phyloP scores from a whole-genome alignment of 2,329 filamentous ascomycete genomes.

The Helicocarpus griseus region DNA sequence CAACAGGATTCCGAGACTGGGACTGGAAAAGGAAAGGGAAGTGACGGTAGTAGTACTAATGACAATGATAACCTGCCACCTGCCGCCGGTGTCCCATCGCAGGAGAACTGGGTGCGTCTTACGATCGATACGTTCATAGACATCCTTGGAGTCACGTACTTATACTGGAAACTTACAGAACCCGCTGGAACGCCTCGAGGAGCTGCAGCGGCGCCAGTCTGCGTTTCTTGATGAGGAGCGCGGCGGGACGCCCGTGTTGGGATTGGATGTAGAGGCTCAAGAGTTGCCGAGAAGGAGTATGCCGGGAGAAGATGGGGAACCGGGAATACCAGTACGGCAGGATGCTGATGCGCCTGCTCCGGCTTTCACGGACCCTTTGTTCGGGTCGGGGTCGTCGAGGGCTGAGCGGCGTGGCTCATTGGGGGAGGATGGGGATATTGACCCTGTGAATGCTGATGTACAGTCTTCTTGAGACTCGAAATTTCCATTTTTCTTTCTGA shows the following conservation, averaged over 20 bases:
- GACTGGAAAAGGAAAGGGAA: conserved; percentile 26
- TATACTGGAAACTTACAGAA: conserved; percentile 50
- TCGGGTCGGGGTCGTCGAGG: background rate
- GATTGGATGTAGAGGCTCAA: conserved; percentile 1
- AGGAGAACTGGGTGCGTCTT: conserved; percentile 89
- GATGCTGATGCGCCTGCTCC: background rate
- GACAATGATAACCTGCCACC: conserved; percentile 57
- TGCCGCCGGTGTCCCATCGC: conserved; percentile 74
- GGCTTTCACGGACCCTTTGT: background rate
- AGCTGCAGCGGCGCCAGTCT: conserved; percentile 57
- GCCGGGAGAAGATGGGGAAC: background rate
- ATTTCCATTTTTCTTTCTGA: background rate
- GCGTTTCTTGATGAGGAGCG: conserved; percentile 42
- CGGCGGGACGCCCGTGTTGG: background rate
- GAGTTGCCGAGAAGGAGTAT: background rate
- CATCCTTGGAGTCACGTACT: conserved; percentile 34
- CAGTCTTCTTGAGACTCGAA: background rate
- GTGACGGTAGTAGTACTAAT: no score
- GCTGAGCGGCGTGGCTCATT: background rate
- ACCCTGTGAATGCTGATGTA: background rate
- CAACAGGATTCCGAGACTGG: conserved; percentile 36
- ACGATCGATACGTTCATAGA: conserved; percentile 37
- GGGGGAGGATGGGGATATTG: background rate
- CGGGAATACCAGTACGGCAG: background rate
- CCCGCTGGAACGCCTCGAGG: conserved; percentile 58